phyloP scores from a whole-genome alignment of 768 basidiomycete species.

The Cystofilobasidium ferigula region DNA sequence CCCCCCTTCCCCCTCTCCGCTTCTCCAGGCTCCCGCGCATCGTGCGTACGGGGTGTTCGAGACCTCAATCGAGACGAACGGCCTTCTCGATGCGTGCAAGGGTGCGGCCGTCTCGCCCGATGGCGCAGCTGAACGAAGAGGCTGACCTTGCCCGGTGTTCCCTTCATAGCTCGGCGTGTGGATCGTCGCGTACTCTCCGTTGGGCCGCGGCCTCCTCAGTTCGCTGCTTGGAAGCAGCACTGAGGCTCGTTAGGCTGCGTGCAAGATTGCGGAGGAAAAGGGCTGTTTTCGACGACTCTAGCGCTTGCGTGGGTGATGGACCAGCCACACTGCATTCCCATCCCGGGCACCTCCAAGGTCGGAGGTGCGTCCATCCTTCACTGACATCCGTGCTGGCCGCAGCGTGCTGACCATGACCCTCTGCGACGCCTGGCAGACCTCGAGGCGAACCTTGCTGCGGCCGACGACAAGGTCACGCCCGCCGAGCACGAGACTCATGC shows the following conservation, averaged over 20 bases:
- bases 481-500: not conserved
- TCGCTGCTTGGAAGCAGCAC: not conserved
- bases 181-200: not conserved
- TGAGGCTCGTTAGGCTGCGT: not conserved
- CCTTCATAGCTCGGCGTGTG: not conserved
- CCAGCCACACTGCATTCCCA: constrained; percentile 3
- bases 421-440: not conserved
- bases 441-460: not conserved
- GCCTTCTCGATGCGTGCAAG: constrained; percentile 48
- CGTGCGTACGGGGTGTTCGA: too few species aligned
- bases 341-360: constrained; percentile 2
- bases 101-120: constrained; percentile 27
- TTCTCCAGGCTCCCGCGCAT: too few species aligned
- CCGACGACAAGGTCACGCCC: not conserved
- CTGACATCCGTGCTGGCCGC: not conserved
- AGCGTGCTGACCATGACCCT: not conserved
- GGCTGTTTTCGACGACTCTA: not conserved
- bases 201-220: constrained; percentile 5
- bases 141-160: too few species aligned
- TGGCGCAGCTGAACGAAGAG: too few species aligned
- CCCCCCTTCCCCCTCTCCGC: too few species aligned
- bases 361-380: not conserved
- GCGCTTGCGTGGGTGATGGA: constrained; percentile 6
- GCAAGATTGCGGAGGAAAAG: not conserved
- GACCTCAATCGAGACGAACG: constrained; percentile 52